phyloP scores from a whole-genome alignment of 208 protist species.

The Leishmania major region DNA sequence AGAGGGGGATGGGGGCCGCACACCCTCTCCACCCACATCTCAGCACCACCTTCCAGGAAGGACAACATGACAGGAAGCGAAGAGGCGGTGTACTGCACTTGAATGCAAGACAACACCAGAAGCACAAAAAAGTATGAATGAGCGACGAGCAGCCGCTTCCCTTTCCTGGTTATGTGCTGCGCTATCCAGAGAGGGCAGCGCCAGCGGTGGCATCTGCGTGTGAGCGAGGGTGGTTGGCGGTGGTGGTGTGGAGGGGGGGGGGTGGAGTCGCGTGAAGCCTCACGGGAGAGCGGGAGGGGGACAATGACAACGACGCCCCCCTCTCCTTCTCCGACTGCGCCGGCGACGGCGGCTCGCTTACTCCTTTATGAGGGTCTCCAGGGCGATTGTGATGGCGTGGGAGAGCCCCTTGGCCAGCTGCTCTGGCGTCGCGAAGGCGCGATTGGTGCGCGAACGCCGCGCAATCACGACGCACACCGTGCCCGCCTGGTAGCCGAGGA shows the following conservation, averaged over 20 bases:
- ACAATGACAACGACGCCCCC: background rate
- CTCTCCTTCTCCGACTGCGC: background rate
- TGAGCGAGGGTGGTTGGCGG: background rate
- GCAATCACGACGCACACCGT: conserved; percentile 69
- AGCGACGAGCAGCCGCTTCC: too few relatives aligned
- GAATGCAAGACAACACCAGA: too few relatives aligned
- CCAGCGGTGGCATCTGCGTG: too few relatives aligned
- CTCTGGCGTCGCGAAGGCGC: conserved; percentile 50
- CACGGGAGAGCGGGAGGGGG: background rate
- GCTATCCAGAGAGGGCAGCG: too few relatives aligned
- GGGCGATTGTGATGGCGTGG: conserved; percentile 53
- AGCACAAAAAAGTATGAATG: too few relatives aligned
- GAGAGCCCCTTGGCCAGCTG: conserved; percentile 34
- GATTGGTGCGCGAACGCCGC: conserved; percentile 35
- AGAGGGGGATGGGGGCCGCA: too few relatives aligned
- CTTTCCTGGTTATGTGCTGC: too few relatives aligned
- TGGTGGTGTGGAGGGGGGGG: background rate
- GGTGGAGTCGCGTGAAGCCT: too few relatives aligned
- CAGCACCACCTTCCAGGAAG: too few relatives aligned
- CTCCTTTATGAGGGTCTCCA: conserved; percentile 51
- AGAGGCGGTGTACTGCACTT: too few relatives aligned
- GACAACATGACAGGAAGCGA: too few relatives aligned
- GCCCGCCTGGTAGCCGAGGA: conserved; percentile 72
- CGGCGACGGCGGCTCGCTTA: conserved; percentile 1
- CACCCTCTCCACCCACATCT: too few relatives aligned